Evolutionary conservation across 495 filamentous ascomycete genomes (phyloP).

Genomic region (Bacidia gigantensis): DNA sequence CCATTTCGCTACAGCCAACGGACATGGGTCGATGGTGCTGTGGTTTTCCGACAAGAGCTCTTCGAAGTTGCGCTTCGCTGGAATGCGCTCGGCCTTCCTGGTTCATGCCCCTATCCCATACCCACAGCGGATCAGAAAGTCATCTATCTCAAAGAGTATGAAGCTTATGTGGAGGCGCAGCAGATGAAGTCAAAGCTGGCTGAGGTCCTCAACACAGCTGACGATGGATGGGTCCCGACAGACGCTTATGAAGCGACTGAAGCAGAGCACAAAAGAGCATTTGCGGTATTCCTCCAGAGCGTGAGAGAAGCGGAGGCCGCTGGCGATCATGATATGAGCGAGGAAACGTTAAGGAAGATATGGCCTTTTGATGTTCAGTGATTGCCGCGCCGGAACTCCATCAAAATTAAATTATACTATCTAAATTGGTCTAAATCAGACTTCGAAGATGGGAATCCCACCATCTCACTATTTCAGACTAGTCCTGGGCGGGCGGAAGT

Average conservation of each 20-base stretch:
- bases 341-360: too few relatives aligned
- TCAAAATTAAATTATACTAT: too few relatives aligned
- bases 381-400: too few relatives aligned
- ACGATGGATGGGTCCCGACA: constrained; percentile 30
- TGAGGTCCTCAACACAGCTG: constrained; percentile 21
- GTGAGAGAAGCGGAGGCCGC: too few relatives aligned
- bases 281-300: constrained; percentile 23
- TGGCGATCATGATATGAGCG: too few relatives aligned
- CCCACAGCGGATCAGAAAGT: constrained; percentile 23
- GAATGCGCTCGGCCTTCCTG: constrained; percentile 28
- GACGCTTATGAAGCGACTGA: constrained; percentile 26
- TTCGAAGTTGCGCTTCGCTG: constrained; percentile 27
- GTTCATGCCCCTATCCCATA: constrained; percentile 25
- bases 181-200: constrained; percentile 23
- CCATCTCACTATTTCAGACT: too few relatives aligned
- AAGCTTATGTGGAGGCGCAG: constrained; percentile 25
- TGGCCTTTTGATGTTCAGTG: too few relatives aligned
- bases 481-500: too few relatives aligned
- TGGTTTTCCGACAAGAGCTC: constrained; percentile 28
- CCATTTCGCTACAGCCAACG: constrained; percentile 31
- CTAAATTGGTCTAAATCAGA: too few relatives aligned
- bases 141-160: constrained; percentile 26
- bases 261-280: constrained; percentile 23
- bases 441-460: too few relatives aligned
- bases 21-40: constrained; percentile 32